phyloP scores from a whole-genome alignment of 1,284 basidiomycete species.

The Sutorius eximius region DNA sequence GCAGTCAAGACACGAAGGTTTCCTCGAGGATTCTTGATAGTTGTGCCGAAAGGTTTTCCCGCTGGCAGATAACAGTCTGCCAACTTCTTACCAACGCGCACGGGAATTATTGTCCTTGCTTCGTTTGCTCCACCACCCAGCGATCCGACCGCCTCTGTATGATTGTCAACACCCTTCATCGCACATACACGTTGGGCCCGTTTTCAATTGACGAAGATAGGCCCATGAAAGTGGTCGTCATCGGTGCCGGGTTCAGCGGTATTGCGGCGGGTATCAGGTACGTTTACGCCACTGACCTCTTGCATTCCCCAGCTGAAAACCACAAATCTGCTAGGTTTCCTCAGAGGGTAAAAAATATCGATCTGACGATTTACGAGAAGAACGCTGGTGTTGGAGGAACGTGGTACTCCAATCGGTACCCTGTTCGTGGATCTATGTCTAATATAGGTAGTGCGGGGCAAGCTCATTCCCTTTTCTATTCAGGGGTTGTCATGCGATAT shows the following conservation, averaged over 20 bases:
- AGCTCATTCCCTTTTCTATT: not conserved
- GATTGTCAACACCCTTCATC: not conserved
- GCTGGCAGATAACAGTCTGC: not conserved
- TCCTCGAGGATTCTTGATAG: not conserved
- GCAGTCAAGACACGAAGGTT: not conserved
- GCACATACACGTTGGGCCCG: constrained; percentile 6
- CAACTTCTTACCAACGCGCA: not conserved
- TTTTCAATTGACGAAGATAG: constrained; percentile 20
- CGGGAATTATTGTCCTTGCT: not conserved
- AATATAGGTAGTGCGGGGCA: not conserved
- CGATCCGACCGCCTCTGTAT: not conserved
- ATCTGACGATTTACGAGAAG: constrained; percentile 62
- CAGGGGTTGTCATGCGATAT: constrained; percentile 58
- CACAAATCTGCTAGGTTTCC: constrained; percentile 40
- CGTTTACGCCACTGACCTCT: not conserved
- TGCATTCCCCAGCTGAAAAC: not conserved
- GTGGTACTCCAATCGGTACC: constrained; percentile 48
- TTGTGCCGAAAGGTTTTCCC: not conserved
- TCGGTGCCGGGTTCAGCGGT: constrained; percentile 35
- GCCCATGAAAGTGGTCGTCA: constrained; percentile 17
- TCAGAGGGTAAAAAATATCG: constrained; percentile 53
- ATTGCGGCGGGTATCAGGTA: constrained; percentile 57
- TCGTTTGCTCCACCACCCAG: not conserved
- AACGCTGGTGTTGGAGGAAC: constrained; percentile 59
- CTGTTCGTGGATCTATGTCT: constrained; percentile 22